Evolutionary conservation across 2,329 filamentous ascomycete genomes (phyloP).

Genomic region (Verticillium isaacii): DNA sequence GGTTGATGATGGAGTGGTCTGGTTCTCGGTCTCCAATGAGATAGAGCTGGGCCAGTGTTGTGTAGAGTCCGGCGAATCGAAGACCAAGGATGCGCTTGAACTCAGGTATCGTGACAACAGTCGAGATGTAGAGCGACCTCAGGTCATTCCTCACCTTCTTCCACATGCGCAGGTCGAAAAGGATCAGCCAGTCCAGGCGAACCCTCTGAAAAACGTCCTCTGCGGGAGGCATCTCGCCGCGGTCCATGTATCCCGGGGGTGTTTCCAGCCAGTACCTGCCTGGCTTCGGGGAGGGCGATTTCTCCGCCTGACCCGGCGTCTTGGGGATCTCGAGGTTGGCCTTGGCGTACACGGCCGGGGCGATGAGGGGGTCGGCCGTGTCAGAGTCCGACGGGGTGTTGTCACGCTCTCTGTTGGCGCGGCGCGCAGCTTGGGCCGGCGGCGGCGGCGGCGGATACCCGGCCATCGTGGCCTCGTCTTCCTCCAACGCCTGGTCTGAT

Average conservation of each 20-base stretch:
- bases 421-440: slow-evolving; percentile 41
- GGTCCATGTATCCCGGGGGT: slow-evolving; percentile 62
- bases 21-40: slow-evolving; percentile 94
- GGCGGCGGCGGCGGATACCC: slow-evolving; percentile 64
- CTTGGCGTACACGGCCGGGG: slow-evolving; percentile 57
- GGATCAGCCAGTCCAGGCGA: slow-evolving; percentile 86
- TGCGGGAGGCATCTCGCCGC: slow-evolving; percentile 60
- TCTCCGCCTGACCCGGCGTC: slow-evolving; percentile 60
- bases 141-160: slow-evolving; percentile 90
- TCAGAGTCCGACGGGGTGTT: slow-evolving; percentile 70
- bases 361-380: slow-evolving; percentile 62
- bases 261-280: slow-evolving; percentile 84
- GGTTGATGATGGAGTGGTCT: slow-evolving; percentile 96
- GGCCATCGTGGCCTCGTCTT: slow-evolving; percentile 72
- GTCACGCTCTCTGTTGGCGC: slow-evolving; percentile 46
- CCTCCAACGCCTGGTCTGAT: slow-evolving; percentile 64
- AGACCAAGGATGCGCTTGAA: slow-evolving; percentile 93
- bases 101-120: slow-evolving; percentile 88
- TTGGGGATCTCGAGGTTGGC: slow-evolving; percentile 71
- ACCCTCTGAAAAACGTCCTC: slow-evolving; percentile 89
- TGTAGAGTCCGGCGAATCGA: slow-evolving; percentile 93
- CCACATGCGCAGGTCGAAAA: slow-evolving; percentile 95
- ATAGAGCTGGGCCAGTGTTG: slow-evolving; percentile 87
- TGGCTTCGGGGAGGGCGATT: slow-evolving; percentile 52
- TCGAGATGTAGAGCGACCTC: slow-evolving; percentile 91